Conservation (phyloP, 1,284 basidiomycete species). For the Golubevia pallescens region DNA sequence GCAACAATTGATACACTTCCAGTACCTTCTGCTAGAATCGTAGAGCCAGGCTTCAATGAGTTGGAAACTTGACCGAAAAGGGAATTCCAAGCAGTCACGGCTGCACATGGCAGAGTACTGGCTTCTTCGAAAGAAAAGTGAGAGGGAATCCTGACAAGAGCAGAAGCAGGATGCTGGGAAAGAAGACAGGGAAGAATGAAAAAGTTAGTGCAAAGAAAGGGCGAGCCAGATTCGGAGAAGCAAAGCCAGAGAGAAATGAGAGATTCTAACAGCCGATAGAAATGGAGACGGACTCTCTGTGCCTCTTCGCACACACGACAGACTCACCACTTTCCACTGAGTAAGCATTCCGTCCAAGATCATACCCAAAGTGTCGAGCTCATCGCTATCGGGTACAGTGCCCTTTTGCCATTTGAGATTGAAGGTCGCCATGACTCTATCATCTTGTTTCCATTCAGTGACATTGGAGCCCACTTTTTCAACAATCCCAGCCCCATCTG, state of each 20-base stretch:
- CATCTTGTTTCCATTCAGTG: constrained; percentile 37
- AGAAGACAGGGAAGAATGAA: too few species aligned
- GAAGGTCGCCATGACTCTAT: constrained; percentile 43
- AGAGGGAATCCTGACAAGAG: constrained; percentile 25
- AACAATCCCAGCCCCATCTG: constrained; percentile 50
- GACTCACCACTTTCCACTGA: constrained; percentile 24
- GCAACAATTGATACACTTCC: constrained; percentile 46
- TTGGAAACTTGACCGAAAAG: constrained; percentile 34
- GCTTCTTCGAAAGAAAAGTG: constrained; percentile 46
- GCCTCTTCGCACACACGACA: too few species aligned
- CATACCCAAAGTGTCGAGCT: constrained; percentile 26
- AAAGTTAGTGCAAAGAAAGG: too few species aligned
- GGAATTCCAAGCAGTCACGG: constrained; percentile 46
- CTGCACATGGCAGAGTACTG: constrained; percentile 44
- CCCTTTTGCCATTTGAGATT: constrained; percentile 29
- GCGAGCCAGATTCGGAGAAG: too few species aligned
- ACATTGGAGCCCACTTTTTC: constrained; percentile 32
- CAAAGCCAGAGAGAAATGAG: too few species aligned
- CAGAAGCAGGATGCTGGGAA: constrained; percentile 7
- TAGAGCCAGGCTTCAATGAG: constrained; percentile 32
- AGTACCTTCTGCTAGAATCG: constrained; percentile 35
- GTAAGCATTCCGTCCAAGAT: constrained; percentile 38
- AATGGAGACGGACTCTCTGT: too few species aligned
- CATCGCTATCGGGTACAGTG: constrained; percentile 17
- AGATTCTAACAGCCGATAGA: too few species aligned